A percentile compares a stretch with the other conserved stretches of the same genome.
These are phyloP conservation scores for Schrenkiella parvula DNA, from an alignment of 345 rosid species.

Conservation along the genomic window DNA sequence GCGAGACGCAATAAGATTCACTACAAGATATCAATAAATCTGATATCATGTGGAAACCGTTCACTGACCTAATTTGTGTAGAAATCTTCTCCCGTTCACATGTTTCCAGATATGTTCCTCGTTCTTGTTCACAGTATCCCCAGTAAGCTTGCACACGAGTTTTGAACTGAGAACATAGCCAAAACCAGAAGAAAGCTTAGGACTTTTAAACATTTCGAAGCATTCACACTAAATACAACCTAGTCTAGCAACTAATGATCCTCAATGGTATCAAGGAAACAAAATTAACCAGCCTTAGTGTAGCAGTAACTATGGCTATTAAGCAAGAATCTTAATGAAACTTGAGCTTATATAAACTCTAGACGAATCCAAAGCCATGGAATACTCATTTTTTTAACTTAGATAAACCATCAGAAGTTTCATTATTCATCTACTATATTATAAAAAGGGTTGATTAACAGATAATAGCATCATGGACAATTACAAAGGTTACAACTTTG, in stretches of 20 bases:
- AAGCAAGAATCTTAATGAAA: not conserved
- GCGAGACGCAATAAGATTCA: not conserved
- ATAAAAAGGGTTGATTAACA: too few relatives aligned
- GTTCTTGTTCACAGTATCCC: conserved; percentile 75
- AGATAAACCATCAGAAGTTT: not conserved
- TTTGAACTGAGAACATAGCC: conserved; percentile 50
- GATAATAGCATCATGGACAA: not conserved
- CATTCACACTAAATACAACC: not conserved
- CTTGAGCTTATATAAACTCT: not conserved
- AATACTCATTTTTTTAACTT: not conserved
- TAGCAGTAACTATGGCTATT: not conserved
- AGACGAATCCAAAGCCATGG: not conserved
- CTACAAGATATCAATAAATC: not conserved
- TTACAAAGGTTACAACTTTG: too few relatives aligned
- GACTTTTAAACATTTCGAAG: not conserved
- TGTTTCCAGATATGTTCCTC: conserved; percentile 97
- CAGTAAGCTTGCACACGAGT: conserved; percentile 82
- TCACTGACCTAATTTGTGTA: conserved; percentile 64
- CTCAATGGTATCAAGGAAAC: not conserved
- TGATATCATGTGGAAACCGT: not conserved
- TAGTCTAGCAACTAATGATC: not conserved
- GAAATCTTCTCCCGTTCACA: conserved; percentile 74
- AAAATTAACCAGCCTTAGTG: not conserved
- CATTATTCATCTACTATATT: not conserved
- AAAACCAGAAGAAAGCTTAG: not conserved